Percentiles rank a stretch among this genome's conserved stretches.
These are phyloP conservation scores for Cubamyces sp. DNA, from an alignment of 768 basidiomycete species.

Conservation along the genomic window DNA sequence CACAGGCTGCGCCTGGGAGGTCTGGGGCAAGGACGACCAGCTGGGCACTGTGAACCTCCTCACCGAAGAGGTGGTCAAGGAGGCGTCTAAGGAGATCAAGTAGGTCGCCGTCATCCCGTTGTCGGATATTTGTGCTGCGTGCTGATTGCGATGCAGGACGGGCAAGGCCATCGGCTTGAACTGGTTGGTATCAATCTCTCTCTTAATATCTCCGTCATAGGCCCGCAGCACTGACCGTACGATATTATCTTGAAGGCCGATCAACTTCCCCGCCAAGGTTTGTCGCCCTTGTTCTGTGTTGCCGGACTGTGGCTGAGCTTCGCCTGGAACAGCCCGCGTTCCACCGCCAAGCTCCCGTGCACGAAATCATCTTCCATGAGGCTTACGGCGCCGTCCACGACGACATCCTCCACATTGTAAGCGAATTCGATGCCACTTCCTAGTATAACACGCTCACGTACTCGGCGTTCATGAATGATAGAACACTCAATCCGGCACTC, in stretches of 20 bases:
- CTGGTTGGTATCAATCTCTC: slow-evolving; percentile 48
- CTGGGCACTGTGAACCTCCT: slow-evolving; percentile 70
- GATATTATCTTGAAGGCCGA: slow-evolving; percentile 47
- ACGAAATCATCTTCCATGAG: slow-evolving; percentile 43
- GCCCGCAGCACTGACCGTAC: not conserved
- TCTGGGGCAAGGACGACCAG: slow-evolving; percentile 69
- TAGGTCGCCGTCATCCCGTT: slow-evolving; percentile 37
- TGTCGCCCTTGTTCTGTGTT: not conserved
- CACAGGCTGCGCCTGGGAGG: slow-evolving; percentile 66
- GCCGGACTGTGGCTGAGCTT: not conserved
- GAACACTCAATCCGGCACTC: slow-evolving; percentile 73
- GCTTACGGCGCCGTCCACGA: slow-evolving; percentile 32
- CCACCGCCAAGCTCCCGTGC: slow-evolving; percentile 54
- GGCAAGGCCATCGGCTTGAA: slow-evolving; percentile 63
- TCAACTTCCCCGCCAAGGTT: slow-evolving; percentile 70
- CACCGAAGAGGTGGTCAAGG: slow-evolving; percentile 63
- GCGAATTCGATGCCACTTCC: not conserved
- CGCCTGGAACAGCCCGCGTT: slow-evolving; percentile 54
- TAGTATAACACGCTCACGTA: not conserved
- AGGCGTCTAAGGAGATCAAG: slow-evolving; percentile 59
- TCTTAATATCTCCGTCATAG: not conserved
- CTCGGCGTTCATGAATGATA: slow-evolving; percentile 31
- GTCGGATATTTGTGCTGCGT: not conserved
- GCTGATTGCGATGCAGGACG: slow-evolving; percentile 37
- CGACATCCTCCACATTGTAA: slow-evolving; percentile 30